phyloP scores from a whole-genome alignment of 768 basidiomycete genomes.

The Tulasnella sp. region DNA sequence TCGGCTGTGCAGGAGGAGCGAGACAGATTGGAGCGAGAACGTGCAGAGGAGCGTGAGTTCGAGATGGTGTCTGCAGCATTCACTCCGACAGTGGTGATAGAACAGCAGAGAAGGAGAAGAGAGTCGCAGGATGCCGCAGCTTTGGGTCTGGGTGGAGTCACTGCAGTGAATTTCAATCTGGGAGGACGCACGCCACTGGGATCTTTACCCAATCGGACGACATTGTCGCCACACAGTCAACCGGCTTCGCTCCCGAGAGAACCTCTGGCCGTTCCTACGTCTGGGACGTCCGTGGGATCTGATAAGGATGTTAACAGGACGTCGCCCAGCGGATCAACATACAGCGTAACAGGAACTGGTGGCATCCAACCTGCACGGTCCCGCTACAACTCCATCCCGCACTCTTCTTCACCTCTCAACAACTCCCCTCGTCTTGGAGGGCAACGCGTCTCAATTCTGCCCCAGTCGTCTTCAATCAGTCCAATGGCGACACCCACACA shows the following conservation, averaged over 20 bases:
- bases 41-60: slow-evolving; percentile 6
- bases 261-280: background rate
- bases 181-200: too few species aligned
- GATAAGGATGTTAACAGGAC: background rate
- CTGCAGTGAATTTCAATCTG: background rate
- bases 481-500: slow-evolving; percentile 3
- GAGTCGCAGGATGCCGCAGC: slow-evolving; percentile 3
- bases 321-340: background rate
- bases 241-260: slow-evolving; percentile 4
- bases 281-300: background rate
- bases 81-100: slow-evolving; percentile 13
- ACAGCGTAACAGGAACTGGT: background rate
- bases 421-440: background rate
- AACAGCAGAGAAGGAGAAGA: slow-evolving; percentile 4
- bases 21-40: background rate
- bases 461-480: background rate
- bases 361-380: background rate
- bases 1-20: background rate
- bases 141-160: background rate
- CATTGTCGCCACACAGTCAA: slow-evolving; percentile 1
- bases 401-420: slow-evolving; percentile 6
- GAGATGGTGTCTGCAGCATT: slow-evolving; percentile 6
- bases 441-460: background rate
- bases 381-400: slow-evolving; percentile 10
- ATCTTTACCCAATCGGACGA: too few species aligned